Evolutionary conservation across 768 basidiomycete genomes (phyloP).

Genomic region (Cubamyces sp.): DNA sequence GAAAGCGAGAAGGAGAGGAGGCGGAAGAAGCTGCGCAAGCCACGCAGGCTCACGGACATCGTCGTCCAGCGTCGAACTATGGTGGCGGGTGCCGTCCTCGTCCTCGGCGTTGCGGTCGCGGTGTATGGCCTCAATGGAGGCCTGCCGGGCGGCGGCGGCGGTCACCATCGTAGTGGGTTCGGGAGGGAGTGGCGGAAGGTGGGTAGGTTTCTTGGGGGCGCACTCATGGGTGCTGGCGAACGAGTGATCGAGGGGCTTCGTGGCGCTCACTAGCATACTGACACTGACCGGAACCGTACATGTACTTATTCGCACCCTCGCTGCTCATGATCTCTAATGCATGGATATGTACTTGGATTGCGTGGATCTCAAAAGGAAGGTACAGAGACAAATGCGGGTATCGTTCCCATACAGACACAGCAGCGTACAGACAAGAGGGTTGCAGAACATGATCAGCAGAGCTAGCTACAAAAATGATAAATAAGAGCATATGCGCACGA

Average conservation of each 20-base stretch:
- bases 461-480: constrained; percentile 12
- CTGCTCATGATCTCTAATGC: not conserved
- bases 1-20: constrained; percentile 38
- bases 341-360: constrained; percentile 2
- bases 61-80: constrained; percentile 39
- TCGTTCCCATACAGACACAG: constrained; percentile 12
- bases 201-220: constrained; percentile 28
- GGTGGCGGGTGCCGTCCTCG: constrained; percentile 67
- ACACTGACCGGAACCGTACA: not conserved
- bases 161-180: constrained; percentile 22
- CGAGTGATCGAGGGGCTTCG: constrained; percentile 30
- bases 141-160: constrained; percentile 12
- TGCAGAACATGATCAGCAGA: not conserved
- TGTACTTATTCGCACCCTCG: not conserved
- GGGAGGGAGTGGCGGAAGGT: constrained; percentile 30
- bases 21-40: constrained; percentile 38
- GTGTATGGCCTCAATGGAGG: constrained; percentile 33
- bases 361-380: not conserved
- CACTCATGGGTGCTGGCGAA: constrained; percentile 31
- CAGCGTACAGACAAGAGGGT: constrained; percentile 1
- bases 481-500: constrained; percentile 2
- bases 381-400: constrained; percentile 16
- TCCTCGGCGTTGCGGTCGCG: constrained; percentile 73
- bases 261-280: constrained; percentile 3
- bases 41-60: constrained; percentile 34